These are phyloP conservation scores for Metschnikowia amazonensis DNA, from an alignment of 805 yeast genomes.

Conservation along the genomic window DNA sequence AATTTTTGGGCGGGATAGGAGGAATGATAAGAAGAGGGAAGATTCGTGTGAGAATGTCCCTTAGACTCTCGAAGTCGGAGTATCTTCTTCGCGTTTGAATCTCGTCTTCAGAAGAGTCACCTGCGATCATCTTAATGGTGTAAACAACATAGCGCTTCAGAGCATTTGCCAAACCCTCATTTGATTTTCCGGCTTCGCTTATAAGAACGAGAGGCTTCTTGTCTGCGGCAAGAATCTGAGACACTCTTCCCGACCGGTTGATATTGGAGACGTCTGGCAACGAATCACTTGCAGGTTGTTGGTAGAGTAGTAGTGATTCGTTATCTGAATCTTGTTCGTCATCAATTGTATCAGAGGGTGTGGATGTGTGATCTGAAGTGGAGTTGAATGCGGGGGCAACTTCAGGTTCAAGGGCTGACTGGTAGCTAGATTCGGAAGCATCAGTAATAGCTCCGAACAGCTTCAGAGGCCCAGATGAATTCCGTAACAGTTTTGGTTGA, in stretches of 20 bases:
- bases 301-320: constrained; percentile 31
- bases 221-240: constrained; percentile 31
- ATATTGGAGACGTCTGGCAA: constrained; percentile 23
- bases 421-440: not conserved
- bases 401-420: not conserved
- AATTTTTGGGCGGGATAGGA: constrained; percentile 72
- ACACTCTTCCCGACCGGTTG: constrained; percentile 35
- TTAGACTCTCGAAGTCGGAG: constrained; percentile 84
- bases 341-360: not conserved
- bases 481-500: not conserved
- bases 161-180: constrained; percentile 69
- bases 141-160: constrained; percentile 67
- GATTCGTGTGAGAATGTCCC: constrained; percentile 64
- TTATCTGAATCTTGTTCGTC: constrained; percentile 19
- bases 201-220: constrained; percentile 42
- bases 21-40: constrained; percentile 85
- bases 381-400: constrained; percentile 4
- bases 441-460: not conserved
- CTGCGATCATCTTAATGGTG: constrained; percentile 61
- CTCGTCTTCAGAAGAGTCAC: constrained; percentile 30
- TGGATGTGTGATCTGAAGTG: not conserved
- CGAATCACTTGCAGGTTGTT: constrained; percentile 12
- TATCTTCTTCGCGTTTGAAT: constrained; percentile 75
- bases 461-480: no score
- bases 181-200: constrained; percentile 79